These are phyloP conservation scores for Ascoidea rubescens DNA, from an alignment of 805 yeast genomes.

Conservation along the genomic window DNA sequence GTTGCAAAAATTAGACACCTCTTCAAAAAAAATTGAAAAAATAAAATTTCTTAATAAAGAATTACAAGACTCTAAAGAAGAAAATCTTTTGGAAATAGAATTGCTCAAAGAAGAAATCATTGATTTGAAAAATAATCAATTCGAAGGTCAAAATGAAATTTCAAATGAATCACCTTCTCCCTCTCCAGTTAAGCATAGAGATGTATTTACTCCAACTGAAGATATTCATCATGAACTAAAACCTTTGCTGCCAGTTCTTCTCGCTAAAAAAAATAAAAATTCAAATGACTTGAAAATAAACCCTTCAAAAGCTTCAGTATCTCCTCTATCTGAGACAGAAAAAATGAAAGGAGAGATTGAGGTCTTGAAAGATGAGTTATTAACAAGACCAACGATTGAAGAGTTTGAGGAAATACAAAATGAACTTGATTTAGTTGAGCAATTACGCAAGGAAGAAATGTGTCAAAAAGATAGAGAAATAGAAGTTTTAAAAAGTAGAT, in stretches of 20 bases:
- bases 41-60: constrained; percentile 1
- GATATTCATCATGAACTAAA: constrained; percentile 19
- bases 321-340: neutral
- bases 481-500: constrained; percentile 10
- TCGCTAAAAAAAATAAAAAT: constrained; percentile 16
- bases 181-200: neutral
- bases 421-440: constrained; percentile 26
- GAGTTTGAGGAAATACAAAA: constrained; percentile 31
- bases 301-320: too few relatives aligned
- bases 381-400: constrained; percentile 25
- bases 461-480: constrained; percentile 17
- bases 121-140: neutral
- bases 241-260: neutral
- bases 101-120: neutral
- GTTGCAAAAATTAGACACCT: neutral
- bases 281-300: constrained; percentile 20
- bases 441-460: constrained; percentile 17
- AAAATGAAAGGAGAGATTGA: constrained; percentile 7
- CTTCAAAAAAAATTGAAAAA: constrained; percentile 1
- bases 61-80: constrained; percentile 4
- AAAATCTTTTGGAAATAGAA: constrained; percentile 1
- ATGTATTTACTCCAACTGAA: constrained; percentile 9
- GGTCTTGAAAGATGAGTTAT: constrained; percentile 14
- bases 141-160: neutral
- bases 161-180: neutral